Percentiles rank a stretch among this genome's conserved stretches.
These are phyloP conservation scores for Stagonosporopsis cucurbitacearum DNA, from an alignment of 2,329 filamentous ascomycete species.

Conservation along the genomic window DNA sequence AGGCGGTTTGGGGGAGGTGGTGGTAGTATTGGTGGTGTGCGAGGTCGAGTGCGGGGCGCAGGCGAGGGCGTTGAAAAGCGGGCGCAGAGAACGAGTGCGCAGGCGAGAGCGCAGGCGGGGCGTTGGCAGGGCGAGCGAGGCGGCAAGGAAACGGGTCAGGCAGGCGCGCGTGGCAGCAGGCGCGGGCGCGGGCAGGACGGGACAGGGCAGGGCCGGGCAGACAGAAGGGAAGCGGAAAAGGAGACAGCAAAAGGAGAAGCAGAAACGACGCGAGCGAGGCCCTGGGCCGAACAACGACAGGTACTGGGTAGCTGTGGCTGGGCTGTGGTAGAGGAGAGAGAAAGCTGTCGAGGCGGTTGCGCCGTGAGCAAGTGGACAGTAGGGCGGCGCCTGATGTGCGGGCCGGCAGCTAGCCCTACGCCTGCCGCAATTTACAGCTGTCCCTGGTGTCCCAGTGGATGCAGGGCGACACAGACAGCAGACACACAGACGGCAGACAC, in stretches of 20 bases:
- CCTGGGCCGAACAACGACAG: constrained; percentile 44
- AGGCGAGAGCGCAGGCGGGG: constrained; percentile 21
- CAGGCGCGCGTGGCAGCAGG: constrained; percentile 27
- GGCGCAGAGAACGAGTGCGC: too few species aligned
- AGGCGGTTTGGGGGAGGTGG: too few species aligned
- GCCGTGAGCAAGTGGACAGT: constrained; percentile 11
- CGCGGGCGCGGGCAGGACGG: constrained; percentile 35
- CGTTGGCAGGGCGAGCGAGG: constrained; percentile 22
- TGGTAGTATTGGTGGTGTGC: too few species aligned
- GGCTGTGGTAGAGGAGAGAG: constrained; percentile 42
- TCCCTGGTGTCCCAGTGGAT: too few species aligned
- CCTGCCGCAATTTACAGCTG: constrained; percentile 3
- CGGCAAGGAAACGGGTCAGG: constrained; percentile 39
- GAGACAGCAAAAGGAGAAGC: constrained; percentile 47
- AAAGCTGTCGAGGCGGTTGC: constrained; percentile 36
- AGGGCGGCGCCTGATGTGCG: too few species aligned
- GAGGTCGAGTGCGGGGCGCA: constrained; percentile 18
- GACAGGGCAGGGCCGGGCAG: too few species aligned
- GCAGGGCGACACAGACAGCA: too few species aligned
- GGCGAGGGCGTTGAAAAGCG: constrained; percentile 15
- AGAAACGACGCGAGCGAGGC: constrained; percentile 43
- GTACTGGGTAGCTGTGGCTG: constrained; percentile 20
- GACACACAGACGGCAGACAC: too few species aligned
- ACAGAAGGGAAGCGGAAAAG: constrained; percentile 45
- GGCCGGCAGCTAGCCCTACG: constrained; percentile 18